Base-by-base conservation (phyloP, 306 rosid species). In the Sindora glabra region DNA sequence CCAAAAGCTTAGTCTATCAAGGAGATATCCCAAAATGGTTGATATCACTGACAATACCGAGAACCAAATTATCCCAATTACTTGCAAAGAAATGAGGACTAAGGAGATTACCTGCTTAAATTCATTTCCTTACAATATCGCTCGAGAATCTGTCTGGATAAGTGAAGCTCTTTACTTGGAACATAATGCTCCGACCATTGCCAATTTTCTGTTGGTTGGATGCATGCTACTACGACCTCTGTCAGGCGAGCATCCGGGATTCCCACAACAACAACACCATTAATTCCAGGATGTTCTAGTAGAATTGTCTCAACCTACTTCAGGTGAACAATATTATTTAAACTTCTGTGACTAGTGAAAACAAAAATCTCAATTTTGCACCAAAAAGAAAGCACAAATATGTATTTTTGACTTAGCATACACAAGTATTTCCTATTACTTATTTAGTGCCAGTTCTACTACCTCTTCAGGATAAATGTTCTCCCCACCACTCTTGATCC, bases 381-480 rank as follows among this genome's bases (percentile, higher is more conserved):
- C 15, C n/a, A 25, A 26, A 52, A 42, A 37, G 52, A 55, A 48
- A 14, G 14, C 17, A 39, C 3, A 55, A 17, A 22, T 17, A 57
- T 70, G 34, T 10, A 62, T 8, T 38, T 44, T 19, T 13, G 11
- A 57, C 39, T 54, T 37, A 45, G 45, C 26, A 52, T 10, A 44
- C 1, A 52, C 48, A 51, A 59, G 48, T 25, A 7, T 30, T 48
- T 5, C 24, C n/a, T n/a, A n/a, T n/a, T n/a, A n/a, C n/a, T n/a
- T n/a, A n/a, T 33, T 27, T 26, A 22, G 19, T 64, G 61, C 16
- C 39, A 58, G 2, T 48, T 57, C 14, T 38, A 38, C 7, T 67
- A 86, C 96, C 94, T 92, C 96, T 83, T 92, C 99, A 3, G 96
- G 96, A 65, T 83, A 92, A 72, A 92, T 51, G 59, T 83, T 92